Conservation (phyloP, 805 yeast genomes). For the Candida multigemmis region DNA sequence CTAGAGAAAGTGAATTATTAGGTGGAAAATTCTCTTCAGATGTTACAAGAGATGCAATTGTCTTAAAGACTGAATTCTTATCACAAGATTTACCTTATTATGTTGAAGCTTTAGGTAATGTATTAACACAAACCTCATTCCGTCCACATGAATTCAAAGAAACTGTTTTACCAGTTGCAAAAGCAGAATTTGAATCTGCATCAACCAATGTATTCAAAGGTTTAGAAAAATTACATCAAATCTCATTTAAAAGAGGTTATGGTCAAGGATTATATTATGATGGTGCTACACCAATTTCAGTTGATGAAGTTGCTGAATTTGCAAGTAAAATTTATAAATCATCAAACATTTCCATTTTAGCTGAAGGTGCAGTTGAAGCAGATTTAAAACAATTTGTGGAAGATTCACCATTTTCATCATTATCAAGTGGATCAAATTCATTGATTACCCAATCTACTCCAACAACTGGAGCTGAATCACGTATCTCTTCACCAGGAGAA, state of each 20-base stretch:
- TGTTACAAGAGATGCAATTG: slow-evolving; percentile 78
- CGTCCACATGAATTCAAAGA: slow-evolving; percentile 80
- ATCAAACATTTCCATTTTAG: slow-evolving; percentile 63
- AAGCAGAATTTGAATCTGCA: slow-evolving; percentile 51
- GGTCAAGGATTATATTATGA: slow-evolving; percentile 78
- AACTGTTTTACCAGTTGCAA: slow-evolving; percentile 71
- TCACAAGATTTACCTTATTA: slow-evolving; percentile 86
- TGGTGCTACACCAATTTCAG: slow-evolving; percentile 43
- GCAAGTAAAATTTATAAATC: slow-evolving; percentile 62
- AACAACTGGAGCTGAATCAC: slow-evolving; percentile 58
- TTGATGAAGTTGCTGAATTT: slow-evolving; percentile 58
- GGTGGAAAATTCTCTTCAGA: slow-evolving; percentile 71
- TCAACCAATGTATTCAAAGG: slow-evolving; percentile 51
- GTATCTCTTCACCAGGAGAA: slow-evolving; percentile 55
- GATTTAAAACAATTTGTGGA: slow-evolving; percentile 63
- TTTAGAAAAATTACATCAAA: slow-evolving; percentile 67
- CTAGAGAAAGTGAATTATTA: slow-evolving; percentile 88
- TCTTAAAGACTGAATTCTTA: slow-evolving; percentile 74
- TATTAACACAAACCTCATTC: slow-evolving; percentile 60
- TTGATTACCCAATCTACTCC: slow-evolving; percentile 32
- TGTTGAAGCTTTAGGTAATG: slow-evolving; percentile 76
- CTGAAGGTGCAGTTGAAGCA: slow-evolving; percentile 60
- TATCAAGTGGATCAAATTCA: slow-evolving; percentile 50
- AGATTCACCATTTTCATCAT: slow-evolving; percentile 54
- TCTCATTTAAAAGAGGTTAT: slow-evolving; percentile 79